Conservation (phyloP, 164 flowering plant species). For the Cinnamomum micranthum region DNA sequence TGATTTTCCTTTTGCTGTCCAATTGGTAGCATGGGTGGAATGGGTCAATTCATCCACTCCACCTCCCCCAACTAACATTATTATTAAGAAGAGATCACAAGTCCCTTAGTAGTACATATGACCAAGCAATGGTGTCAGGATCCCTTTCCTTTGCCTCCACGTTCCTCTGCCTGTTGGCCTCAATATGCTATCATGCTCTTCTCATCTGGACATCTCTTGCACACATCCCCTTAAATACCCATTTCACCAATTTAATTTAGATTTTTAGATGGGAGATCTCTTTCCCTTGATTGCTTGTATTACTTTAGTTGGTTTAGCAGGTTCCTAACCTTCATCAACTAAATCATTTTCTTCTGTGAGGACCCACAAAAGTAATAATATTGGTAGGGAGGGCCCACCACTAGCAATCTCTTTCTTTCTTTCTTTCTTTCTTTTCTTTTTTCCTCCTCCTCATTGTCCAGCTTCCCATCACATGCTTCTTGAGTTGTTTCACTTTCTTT, state of each 20-base stretch:
- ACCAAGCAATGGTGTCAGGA: constrained; percentile 23
- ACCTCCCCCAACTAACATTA: constrained; percentile 20
- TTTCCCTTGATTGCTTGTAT: constrained; percentile 11
- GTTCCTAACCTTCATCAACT: constrained; percentile 6
- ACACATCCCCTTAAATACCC: constrained; percentile 7
- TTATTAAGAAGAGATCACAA: constrained; percentile 17
- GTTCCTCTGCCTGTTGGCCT: constrained; percentile 16
- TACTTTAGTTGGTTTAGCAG: background rate
- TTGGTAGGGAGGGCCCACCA: too few relatives aligned
- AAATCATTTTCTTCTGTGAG: too few relatives aligned
- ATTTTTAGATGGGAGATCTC: background rate
- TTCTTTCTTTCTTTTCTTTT: background rate
- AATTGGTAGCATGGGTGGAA: constrained; percentile 3
- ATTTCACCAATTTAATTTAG: constrained; percentile 6
- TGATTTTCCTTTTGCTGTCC: background rate
- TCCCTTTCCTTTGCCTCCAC: constrained; percentile 34
- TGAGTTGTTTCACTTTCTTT: background rate
- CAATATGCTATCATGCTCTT: constrained; percentile 18
- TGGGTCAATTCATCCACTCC: constrained; percentile 19
- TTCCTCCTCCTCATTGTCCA: background rate
- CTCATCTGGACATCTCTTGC: constrained; percentile 6
- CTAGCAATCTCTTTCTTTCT: background rate
- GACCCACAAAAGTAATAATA: too few relatives aligned
- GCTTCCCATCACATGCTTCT: constrained; percentile 16
- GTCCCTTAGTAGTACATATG: constrained; percentile 12